A percentile compares a stretch with the other conserved stretches of the same genome.
Evolutionary conservation across 352 stramenopile genomes (phyloP).

Genomic region (Vaucheria bursata): DNA sequence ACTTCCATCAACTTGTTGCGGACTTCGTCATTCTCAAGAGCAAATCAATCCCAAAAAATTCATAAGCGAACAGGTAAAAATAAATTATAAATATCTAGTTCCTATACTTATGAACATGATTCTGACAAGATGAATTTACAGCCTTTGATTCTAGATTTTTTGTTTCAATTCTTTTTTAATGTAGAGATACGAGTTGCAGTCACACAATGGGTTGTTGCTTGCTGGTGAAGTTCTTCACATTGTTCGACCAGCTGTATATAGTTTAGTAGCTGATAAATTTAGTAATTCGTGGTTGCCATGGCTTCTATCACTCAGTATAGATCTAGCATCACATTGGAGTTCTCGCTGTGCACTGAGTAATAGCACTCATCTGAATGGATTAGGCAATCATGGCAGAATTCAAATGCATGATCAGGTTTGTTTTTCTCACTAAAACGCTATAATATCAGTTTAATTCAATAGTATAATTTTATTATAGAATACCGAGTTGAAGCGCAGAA

Average conservation of each 20-base stretch:
- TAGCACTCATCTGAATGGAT: no score
- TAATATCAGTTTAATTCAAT: neutral
- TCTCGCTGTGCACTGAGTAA: constrained; percentile 1
- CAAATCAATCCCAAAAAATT: no score
- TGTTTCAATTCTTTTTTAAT: no score
- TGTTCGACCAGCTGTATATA: constrained; percentile 37
- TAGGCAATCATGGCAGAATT: no score
- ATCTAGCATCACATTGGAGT: constrained; percentile 17
- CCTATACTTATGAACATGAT: no score
- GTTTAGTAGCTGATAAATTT: constrained; percentile 5
- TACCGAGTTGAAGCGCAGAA: constrained; percentile 30
- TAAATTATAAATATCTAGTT: no score
- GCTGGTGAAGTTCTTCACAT: constrained; percentile 33
- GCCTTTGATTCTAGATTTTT: no score
- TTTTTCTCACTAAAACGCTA: constrained; percentile 1
- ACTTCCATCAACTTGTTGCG: no score
- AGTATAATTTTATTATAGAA: constrained; percentile 1
- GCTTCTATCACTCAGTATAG: constrained; percentile 34
- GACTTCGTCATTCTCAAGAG: no score
- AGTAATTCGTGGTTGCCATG: constrained; percentile 29
- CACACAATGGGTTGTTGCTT: constrained; percentile 21
- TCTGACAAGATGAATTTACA: no score
- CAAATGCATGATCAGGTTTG: neutral
- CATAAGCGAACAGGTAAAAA: no score
- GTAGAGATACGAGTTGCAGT: neutral